Percentiles rank a stretch among this genome's conserved stretches.
Conservation (phyloP, 2,329 filamentous ascomycete genomes). For the Plectosphaerella plurivora region DNA sequence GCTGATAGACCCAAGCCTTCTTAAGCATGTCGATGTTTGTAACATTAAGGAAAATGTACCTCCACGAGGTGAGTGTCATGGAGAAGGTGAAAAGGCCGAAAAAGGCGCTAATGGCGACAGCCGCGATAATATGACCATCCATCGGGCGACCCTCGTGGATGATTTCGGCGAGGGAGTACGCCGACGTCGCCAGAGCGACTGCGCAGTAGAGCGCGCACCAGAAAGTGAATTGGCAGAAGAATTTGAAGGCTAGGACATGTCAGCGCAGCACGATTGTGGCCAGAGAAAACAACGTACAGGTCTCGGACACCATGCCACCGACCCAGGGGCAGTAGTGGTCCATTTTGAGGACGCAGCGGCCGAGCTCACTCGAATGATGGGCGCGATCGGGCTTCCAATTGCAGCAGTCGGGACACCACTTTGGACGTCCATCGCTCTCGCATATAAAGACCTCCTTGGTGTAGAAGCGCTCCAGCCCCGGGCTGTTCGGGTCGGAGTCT, state of each 20-base stretch:
- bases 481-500: constrained; percentile 52
- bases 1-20: constrained; percentile 57
- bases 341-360: constrained; percentile 82
- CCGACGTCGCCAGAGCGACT: constrained; percentile 59
- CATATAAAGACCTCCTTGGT: constrained; percentile 80
- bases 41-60: constrained; percentile 67
- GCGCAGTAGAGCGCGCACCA: constrained; percentile 67
- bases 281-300: constrained; percentile 39
- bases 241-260: constrained; percentile 65
- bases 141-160: constrained; percentile 29
- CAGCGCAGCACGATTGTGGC: constrained; percentile 14
- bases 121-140: constrained; percentile 62
- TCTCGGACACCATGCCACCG: constrained; percentile 87
- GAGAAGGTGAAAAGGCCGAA: constrained; percentile 77
- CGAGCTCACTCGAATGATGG: constrained; percentile 81
- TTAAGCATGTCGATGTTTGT: constrained; percentile 81
- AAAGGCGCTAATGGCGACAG: constrained; percentile 61
- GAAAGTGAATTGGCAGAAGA: constrained; percentile 81
- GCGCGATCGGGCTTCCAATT: constrained; percentile 86
- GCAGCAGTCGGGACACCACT: constrained; percentile 79
- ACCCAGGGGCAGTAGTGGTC: constrained; percentile 97
- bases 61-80: constrained; percentile 71
- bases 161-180: constrained; percentile 58
- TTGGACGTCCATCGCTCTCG: constrained; percentile 75
- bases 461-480: constrained; percentile 73